Base-by-base conservation (phyloP, 768 basidiomycete species). In the Lepiota brunneoincarnata region DNA sequence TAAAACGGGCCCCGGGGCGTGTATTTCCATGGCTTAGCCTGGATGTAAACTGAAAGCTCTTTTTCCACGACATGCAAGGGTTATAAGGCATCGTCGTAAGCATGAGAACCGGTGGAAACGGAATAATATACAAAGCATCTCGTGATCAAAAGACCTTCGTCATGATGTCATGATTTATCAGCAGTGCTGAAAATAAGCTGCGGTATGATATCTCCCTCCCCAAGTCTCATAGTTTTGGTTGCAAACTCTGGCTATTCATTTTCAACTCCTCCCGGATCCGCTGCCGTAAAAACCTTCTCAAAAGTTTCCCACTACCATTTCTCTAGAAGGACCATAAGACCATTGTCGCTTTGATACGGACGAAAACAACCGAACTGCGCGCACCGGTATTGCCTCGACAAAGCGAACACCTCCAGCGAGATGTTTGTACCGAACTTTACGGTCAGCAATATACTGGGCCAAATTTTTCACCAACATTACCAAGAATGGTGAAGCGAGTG, bases 261-360 rank as follows among this genome's bases (percentile, higher is more conserved):
- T 61, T 63, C 37, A 31, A 31, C 7, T 58, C 60, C 26, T 67
- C 69, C 18, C 69, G 68, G 41, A 26, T 37, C 1, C 38, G 36
- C 34, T 54, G 44, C n/a, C 52, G 36, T 20, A 75, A 53, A 15
- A 82, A 58, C 18, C 80, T 72, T 38, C 82, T 68, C 53, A 82
- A 59, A 6, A 80, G 63, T 58, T 81, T 81, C 15, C 84, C 83
- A 54, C 80, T 82, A 15, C 81, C 79, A 54, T 78, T 83, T 68
- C 77, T 83, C 72, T 73, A 48, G 0, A 39, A 43, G 23, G 37
- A n/a, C 31, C 6, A 36, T 3, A 3, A 37, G 37, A 26, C 44
- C 47, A 53, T 14, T 37, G 34, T 38, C 18, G 51, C 36, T 21
- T 28, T 2, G 6, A 1, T 18, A 14, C 18, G 1, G 4, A 38